A percentile compares a stretch with the other conserved stretches of the same genome.
Evolutionary conservation across 305 asterid species (phyloP).

Genomic region (Solanum chacoense): DNA sequence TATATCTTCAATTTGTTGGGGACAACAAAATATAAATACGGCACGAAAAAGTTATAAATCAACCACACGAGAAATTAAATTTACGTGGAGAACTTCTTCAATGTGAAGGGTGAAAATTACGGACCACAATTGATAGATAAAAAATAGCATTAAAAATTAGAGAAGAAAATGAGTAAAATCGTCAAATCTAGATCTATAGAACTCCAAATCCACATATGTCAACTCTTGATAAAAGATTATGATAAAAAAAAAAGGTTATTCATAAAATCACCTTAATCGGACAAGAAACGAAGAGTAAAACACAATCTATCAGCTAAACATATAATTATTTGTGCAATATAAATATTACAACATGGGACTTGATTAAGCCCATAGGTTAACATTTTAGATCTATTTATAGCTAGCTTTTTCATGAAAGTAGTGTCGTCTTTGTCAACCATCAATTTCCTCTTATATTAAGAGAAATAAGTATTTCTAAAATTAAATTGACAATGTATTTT

Average conservation of each 20-base stretch:
- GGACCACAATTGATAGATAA: not conserved
- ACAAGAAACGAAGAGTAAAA: not conserved
- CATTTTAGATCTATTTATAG: not conserved
- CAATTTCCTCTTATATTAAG: not conserved
- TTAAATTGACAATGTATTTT: too few species aligned
- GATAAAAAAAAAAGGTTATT: too few species aligned
- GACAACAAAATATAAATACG: not conserved
- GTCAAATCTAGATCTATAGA: too few species aligned
- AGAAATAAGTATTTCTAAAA: too few species aligned
- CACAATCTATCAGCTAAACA: not conserved
- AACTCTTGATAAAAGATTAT: rapidly evolving
- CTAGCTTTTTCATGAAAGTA: not conserved
- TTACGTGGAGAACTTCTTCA: not conserved
- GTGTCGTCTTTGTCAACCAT: not conserved
- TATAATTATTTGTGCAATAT: not conserved
- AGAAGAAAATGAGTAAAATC: not conserved
- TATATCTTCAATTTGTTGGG: not conserved
- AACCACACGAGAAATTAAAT: not conserved
- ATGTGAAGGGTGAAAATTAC: not conserved
- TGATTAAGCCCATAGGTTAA: not conserved
- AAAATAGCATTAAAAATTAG: too few species aligned
- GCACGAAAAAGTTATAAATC: not conserved
- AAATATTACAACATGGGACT: not conserved
- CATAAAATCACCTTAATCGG: not conserved
- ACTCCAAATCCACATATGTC: not conserved